Evolutionary conservation across 768 basidiomycete genomes (phyloP).

Genomic region (Pleurotus djamor): DNA sequence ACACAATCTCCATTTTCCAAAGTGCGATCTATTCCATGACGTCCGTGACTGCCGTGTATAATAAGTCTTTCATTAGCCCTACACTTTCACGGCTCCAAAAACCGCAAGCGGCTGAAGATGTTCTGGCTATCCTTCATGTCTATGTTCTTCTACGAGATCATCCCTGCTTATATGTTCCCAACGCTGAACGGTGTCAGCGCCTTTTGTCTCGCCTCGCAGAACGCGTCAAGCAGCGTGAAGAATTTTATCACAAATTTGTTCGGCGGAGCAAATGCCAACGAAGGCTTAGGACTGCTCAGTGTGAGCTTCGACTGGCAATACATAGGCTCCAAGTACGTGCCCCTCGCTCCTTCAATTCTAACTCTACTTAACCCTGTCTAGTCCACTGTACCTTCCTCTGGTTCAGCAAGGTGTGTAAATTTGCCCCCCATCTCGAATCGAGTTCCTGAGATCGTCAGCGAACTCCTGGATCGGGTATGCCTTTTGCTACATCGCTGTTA

Average conservation of each 20-base stretch:
- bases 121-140: slow-evolving; percentile 50
- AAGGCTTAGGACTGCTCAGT: slow-evolving; percentile 61
- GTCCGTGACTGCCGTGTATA: background rate
- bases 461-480: slow-evolving; percentile 57
- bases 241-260: slow-evolving; percentile 61
- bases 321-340: slow-evolving; percentile 40
- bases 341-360: background rate
- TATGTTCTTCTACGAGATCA: slow-evolving; percentile 52
- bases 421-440: background rate
- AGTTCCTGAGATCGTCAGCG: slow-evolving; percentile 16
- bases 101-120: slow-evolving; percentile 46
- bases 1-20: slow-evolving; percentile 61
- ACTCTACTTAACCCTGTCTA: background rate
- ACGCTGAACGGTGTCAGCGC: slow-evolving; percentile 58
- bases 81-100: slow-evolving; percentile 44
- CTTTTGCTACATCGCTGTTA: slow-evolving; percentile 51
- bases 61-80: slow-evolving; percentile 29
- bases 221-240: slow-evolving; percentile 35
- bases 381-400: slow-evolving; percentile 32
- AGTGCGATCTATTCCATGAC: slow-evolving; percentile 19
- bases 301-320: slow-evolving; percentile 71
- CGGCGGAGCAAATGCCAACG: slow-evolving; percentile 65
- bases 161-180: slow-evolving; percentile 62
- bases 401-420: slow-evolving; percentile 46
- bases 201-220: slow-evolving; percentile 59